Base-by-base conservation (phyloP, 2,329 filamentous ascomycete species). In the Dothistroma septosporum region DNA sequence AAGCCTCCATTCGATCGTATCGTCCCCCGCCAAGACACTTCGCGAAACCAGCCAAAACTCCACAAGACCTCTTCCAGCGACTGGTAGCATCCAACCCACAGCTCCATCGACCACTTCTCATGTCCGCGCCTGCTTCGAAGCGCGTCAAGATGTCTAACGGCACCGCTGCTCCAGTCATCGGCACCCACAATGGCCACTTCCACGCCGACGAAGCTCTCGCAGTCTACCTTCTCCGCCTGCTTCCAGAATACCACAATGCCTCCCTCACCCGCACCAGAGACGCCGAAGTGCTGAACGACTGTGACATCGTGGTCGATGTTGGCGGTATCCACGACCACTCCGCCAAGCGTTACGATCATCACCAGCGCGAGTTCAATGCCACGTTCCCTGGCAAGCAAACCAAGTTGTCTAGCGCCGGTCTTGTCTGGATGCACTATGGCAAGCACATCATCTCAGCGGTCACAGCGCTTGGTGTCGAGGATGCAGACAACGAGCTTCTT, bases 101-200 rank as follows among this genome's bases (percentile, higher is more conserved):
- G 55, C 53, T 62, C 21, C 54, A 66, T 52, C 61, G 58, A 50
- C 57, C 62, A 28, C 64, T 62, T 22, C 59, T 56, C 59, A 68
- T 64, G 64, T 65, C 67, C 44, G 63, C 72, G 61, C 71, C 72
- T 31, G 60, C 63, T 73, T 83, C 87, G 64, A 97, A 97, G 79
- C 88, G 90, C 76, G 79, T 95, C 75, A 96, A 96, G 83, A 90
- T 88, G 69, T 82, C 85, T 64, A 78, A 79, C 64, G 63, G 62
- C 56, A 63, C 63, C 61, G 61, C 61, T 22, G 46, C 64, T 9
- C 67, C 69, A 31, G 78, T 86, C 69, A 95, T 97, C 74, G 94
- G 92, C 73, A 99, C 94, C 32, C 94, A 99, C 84, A 97, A 89
- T 79, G 94, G 94, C 69, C 92, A 97, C 82, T 99, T 99, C 84